Evolutionary conservation across 805 yeast species (phyloP), one percentile per base, ranked within the genome.

Genomic region (Priceomyces medius): DNA sequence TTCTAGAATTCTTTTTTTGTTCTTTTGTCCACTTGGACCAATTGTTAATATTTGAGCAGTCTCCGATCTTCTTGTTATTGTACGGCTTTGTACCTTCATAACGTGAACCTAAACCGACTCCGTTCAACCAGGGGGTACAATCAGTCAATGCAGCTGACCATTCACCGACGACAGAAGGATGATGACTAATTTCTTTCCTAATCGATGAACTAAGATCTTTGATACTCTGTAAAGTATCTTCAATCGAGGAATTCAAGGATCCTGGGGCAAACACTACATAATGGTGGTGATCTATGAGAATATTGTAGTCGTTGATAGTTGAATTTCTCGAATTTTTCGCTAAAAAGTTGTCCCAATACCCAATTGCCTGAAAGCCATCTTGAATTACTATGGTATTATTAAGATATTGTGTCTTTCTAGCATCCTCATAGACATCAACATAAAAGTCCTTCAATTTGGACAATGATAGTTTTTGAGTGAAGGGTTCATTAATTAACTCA

Each of bases 81-180:
- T 54, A 77, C 3, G 76, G 64, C 6, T 45, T 38, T 42, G 59
- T 61, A 1, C 77, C 80, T 32, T 74, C 83, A 52, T 70, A 82
- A 42, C 88, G 70, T 1, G 85, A 69, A n/a, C 86, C 86, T 19
- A 78, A 63, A 3, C 83, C 83, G 12, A 80, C 79, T 38, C 88
- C 88, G 51, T 82, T 83, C 39, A 83, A 58, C 87, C 86, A 83
- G 18, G 65, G 68, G 3, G 85, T 79, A 59, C 88, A 82, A 54
- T 83, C 89, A 0, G 87, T 82, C 35, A 83, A 66, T 5, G 84
- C 88, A 16, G 81, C 87, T 16, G 81, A 73, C 82, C 83, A 83
- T 59, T 83, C 88, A 3, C 88, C 87, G 31, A 80, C 77, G 6
- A 83, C 68, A 3, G 80, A 76, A 23, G 79, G 79, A 42, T 65